phyloP scores from a whole-genome alignment of 331 rosid genomes.

The Spiraea crenata region DNA sequence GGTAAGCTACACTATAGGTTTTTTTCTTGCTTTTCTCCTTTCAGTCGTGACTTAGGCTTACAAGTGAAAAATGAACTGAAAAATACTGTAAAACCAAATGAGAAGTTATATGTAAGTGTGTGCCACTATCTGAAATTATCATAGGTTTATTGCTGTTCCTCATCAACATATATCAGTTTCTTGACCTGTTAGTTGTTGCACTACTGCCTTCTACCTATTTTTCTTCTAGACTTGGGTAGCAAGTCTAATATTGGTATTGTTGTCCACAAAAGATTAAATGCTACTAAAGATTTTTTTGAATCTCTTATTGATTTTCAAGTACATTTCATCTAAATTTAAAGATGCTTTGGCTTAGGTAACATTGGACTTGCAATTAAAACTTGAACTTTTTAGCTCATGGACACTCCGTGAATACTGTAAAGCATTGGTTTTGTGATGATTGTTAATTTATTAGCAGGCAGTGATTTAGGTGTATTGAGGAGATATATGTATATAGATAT shows the following conservation, averaged over 20 bases:
- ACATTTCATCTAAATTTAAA: not conserved
- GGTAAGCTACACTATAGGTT: conserved; percentile 47
- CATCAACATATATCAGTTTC: not conserved
- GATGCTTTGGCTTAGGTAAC: not conserved
- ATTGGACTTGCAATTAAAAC: too few relatives aligned
- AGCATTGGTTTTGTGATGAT: too few relatives aligned
- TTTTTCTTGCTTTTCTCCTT: conserved; percentile 18
- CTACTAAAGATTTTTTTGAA: not conserved
- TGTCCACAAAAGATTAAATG: not conserved
- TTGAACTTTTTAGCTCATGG: too few relatives aligned
- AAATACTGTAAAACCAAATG: not conserved
- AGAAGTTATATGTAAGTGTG: not conserved
- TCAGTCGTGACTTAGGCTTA: not conserved
- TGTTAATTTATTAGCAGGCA: too few relatives aligned
- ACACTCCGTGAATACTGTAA: too few relatives aligned
- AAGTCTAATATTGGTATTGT: not conserved
- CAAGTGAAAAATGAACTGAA: not conserved
- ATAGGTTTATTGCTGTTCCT: not conserved
- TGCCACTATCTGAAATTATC: not conserved
- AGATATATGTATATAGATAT: too few relatives aligned
- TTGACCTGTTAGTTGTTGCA: not conserved
- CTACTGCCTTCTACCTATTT: not conserved
- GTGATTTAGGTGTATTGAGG: too few relatives aligned
- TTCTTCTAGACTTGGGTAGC: not conserved
- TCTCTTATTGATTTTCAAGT: not conserved